Evolutionary conservation across 139 green algal genomes (phyloP).

Genomic region (Eudorina sp.): DNA sequence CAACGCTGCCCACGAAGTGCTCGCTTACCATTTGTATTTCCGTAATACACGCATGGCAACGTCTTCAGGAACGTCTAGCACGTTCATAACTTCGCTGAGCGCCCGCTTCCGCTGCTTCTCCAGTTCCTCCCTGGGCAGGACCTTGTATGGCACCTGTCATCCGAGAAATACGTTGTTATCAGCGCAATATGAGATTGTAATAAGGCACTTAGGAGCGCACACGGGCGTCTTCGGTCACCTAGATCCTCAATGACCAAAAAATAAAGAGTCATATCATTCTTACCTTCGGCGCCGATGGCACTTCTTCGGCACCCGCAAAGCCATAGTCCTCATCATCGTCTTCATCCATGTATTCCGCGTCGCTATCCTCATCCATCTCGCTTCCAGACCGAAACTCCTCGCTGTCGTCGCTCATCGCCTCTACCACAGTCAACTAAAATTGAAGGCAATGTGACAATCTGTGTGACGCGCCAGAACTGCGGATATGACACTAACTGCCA

Average conservation of each 20-base stretch:
- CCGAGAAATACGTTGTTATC: background rate
- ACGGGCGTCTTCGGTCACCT: too few relatives aligned
- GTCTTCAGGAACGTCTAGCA: slow-evolving; percentile 75
- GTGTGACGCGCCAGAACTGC: too few relatives aligned
- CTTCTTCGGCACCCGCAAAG: slow-evolving; percentile 20
- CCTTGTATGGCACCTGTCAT: slow-evolving; percentile 52
- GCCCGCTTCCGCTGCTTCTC: slow-evolving; percentile 55
- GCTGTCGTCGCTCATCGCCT: slow-evolving; percentile 4
- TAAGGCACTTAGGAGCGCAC: too few relatives aligned
- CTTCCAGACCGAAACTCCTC: slow-evolving; percentile 18
- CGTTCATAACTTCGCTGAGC: slow-evolving; percentile 58
- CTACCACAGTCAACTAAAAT: background rate
- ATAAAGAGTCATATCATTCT: background rate
- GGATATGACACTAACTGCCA: too few relatives aligned
- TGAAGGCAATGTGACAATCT: background rate
- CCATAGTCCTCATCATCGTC: slow-evolving; percentile 39
- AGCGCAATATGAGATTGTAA: too few relatives aligned
- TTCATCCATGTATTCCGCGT: slow-evolving; percentile 38
- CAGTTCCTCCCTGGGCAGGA: slow-evolving; percentile 62
- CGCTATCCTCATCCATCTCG: slow-evolving; percentile 33
- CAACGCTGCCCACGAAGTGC: background rate
- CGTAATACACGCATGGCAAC: slow-evolving; percentile 80
- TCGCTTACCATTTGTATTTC: slow-evolving; percentile 82
- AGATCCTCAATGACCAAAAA: background rate
- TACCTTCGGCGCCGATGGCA: background rate